Evolutionary conservation across 169 alveolate genomes (phyloP), one percentile per base, ranked within the genome.

Genomic region (Plasmodium cynomolgi): DNA sequence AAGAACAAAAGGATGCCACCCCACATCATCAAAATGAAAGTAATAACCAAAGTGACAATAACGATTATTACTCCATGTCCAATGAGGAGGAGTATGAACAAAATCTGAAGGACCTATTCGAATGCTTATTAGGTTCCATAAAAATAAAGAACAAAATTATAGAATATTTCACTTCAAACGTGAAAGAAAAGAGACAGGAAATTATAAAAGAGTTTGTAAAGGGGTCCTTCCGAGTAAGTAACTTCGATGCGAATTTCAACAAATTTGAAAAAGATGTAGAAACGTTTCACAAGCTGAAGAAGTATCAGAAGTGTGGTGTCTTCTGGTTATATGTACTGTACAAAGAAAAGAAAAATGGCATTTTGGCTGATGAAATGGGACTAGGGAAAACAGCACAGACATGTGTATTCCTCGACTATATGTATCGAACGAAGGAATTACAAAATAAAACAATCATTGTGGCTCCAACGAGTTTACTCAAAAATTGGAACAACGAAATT

Each of bases 301-400:
- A 93, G 74, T 97, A 97, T 81, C 99, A 97, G 84, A 94, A 97
- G 81, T 97, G 98, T 93, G 98, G 99, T 1, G 97, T 97, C 33
- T 96, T 96, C 73, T 97, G 99, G 99, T 92, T 97, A 71, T 95
- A 97, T 31, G 81, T 97, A 50, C 80, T 97, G 68, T 97, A 97
- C 84, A 83, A 84, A 20, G 94, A 95, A 80, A 56, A 74, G 31
- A 97, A 97, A 82, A 95, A 96, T 74, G 98, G 98, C 33, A 98
- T 98, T 33, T 95, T 98, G 73, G 99, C 99, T 0, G 99, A 98
- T 92, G 99, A 98, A 68, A 98, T 98, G 99, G 99, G 99, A n/a
- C 93, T 98, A 37, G 99, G 99, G 0, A 98, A 98, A 92, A 98
- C 99, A 54, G 98, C 98, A 9, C 99, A 98, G 92, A 92, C 98